phyloP scores from a whole-genome alignment of 164 flowering plant genomes.

The Piper betle region DNA sequence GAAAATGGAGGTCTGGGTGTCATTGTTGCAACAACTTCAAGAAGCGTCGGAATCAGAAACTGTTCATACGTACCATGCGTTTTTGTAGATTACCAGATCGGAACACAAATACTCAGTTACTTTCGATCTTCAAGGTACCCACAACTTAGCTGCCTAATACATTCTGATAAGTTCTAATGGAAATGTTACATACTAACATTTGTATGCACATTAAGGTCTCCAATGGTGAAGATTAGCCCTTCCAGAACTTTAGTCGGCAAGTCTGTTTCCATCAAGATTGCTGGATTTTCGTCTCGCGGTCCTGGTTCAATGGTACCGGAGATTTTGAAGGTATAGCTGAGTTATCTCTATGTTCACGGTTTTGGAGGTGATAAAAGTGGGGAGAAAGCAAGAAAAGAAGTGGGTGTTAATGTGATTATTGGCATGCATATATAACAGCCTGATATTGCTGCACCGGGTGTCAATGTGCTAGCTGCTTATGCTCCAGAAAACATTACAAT shows the following conservation, averaged over 20 bases:
- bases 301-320: no score
- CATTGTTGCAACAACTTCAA: slow-evolving; percentile 11
- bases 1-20: slow-evolving; percentile 1
- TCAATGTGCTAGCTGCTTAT: no score
- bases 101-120: slow-evolving; percentile 27
- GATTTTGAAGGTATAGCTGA: no score
- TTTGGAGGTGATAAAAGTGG: no score
- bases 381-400: no score
- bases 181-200: background rate
- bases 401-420: no score
- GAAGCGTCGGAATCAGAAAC: slow-evolving; percentile 1
- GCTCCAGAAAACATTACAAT: no score
- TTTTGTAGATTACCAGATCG: slow-evolving; percentile 27
- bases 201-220: slow-evolving; percentile 11
- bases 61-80: slow-evolving; percentile 8
- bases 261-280: slow-evolving; percentile 4
- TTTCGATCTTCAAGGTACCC: slow-evolving; percentile 18
- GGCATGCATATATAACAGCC: no score
- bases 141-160: background rate
- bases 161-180: background rate
- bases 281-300: background rate
- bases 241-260: slow-evolving; percentile 22
- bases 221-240: slow-evolving; percentile 20
- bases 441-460: no score
- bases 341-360: no score